Conservation (phyloP, 495 filamentous ascomycete species). For the Aspergillus heteromorphus region DNA sequence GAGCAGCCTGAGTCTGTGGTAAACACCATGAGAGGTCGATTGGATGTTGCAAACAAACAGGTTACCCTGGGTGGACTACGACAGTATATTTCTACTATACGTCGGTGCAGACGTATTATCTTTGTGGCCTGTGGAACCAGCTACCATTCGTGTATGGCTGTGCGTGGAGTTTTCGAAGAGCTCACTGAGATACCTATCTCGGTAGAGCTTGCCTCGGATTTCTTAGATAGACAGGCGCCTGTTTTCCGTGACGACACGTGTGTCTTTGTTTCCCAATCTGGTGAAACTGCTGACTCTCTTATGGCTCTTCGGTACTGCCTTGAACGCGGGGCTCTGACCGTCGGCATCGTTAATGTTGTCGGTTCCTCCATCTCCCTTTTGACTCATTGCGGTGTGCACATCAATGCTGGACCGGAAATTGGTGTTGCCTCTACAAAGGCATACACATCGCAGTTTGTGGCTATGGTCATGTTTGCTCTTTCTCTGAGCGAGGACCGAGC, state of each 20-base stretch:
- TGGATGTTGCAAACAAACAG: conserved; percentile 85
- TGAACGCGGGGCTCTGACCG: conserved; percentile 92
- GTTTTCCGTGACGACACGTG: conserved; percentile 99
- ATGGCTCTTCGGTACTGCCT: conserved; percentile 96
- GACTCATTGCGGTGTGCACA: conserved; percentile 98
- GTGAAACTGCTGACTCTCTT: conserved; percentile 97
- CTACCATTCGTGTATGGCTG: conserved; percentile 98
- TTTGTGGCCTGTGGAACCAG: conserved; percentile 98
- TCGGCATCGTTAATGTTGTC: conserved; percentile 96
- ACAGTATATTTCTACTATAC: conserved; percentile 93
- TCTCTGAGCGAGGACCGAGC: conserved; percentile 93
- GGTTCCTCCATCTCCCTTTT: conserved; percentile 97
- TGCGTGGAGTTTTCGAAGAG: conserved; percentile 96
- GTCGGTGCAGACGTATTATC: conserved; percentile 91
- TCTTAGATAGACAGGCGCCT: conserved; percentile 94
- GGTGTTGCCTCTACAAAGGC: conserved; percentile 99
- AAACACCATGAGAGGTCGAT: conserved; percentile 98
- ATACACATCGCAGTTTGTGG: conserved; percentile 97
- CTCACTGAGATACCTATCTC: conserved; percentile 96
- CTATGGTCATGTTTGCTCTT: conserved; percentile 98
- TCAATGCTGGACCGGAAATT: conserved; percentile 97
- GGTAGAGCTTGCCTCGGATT: conserved; percentile 95
- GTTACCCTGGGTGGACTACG: conserved; percentile 93
- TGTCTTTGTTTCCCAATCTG: conserved; percentile 97
- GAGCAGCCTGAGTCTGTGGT: conserved; percentile 98